A percentile compares a stretch with the other conserved stretches of the same genome.
Conservation (phyloP, 2,329 filamentous ascomycete species). For the Myriosclerotinia curreyana region DNA sequence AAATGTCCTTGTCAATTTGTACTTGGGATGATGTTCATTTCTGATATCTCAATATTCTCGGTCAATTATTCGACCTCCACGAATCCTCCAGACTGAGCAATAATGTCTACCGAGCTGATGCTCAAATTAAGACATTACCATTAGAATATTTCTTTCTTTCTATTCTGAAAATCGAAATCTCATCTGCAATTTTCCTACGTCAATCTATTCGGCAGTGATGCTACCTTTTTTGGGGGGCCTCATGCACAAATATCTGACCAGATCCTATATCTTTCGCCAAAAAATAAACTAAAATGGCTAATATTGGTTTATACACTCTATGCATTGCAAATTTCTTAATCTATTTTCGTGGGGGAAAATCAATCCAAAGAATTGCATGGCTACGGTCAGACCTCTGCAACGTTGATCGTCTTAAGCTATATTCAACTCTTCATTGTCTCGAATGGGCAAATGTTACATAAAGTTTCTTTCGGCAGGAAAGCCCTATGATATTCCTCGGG, state of each 20-base stretch:
- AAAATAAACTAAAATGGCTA: neutral
- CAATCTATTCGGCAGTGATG: neutral
- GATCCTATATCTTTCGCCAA: neutral
- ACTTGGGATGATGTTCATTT: neutral
- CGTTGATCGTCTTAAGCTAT: constrained; percentile 7
- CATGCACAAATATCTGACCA: neutral
- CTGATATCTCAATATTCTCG: neutral
- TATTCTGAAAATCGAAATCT: neutral
- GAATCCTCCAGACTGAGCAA: neutral
- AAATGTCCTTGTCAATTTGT: neutral
- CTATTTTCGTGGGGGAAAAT: constrained; percentile 3
- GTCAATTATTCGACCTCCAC: neutral
- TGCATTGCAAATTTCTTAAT: neutral
- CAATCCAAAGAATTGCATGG: neutral
- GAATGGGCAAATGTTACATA: neutral
- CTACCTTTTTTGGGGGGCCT: neutral
- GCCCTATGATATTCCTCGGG: neutral
- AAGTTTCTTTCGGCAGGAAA: neutral
- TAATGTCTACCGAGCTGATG: neutral
- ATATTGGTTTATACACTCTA: neutral
- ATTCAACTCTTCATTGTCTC: neutral
- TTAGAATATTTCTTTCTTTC: neutral
- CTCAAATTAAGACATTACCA: neutral
- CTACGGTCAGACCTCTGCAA: constrained; percentile 11
- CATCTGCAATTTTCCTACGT: neutral